phyloP scores from a whole-genome alignment of 2,329 filamentous ascomycete species.

The Xylaria sp. region DNA sequence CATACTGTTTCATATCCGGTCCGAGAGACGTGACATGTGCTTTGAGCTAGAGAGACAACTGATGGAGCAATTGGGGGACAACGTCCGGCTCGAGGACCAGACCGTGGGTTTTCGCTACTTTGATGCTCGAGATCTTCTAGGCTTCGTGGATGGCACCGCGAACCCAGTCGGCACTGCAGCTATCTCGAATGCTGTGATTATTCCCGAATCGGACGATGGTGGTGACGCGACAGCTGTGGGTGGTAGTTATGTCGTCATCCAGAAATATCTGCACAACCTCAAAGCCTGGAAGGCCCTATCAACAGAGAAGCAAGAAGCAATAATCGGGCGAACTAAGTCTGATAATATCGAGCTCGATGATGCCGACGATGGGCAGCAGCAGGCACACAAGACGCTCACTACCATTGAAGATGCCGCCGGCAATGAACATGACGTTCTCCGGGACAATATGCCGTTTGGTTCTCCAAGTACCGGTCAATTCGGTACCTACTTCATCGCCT shows the following conservation, averaged over 20 bases:
- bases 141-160: conserved; percentile 69
- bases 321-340: conserved; percentile 67
- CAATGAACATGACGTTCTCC: conserved; percentile 62
- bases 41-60: conserved; percentile 69
- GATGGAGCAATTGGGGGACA: conserved; percentile 58
- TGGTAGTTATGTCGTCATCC: conserved; percentile 68
- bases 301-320: conserved; percentile 63
- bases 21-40: conserved; percentile 64
- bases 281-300: conserved; percentile 57
- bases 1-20: conserved; percentile 67
- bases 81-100: conserved; percentile 61
- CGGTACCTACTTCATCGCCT: conserved; percentile 69
- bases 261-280: conserved; percentile 68
- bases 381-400: conserved; percentile 64
- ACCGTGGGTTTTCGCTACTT: conserved; percentile 69
- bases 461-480: conserved; percentile 61
- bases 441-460: conserved; percentile 71
- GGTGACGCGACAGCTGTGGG: conserved; percentile 54
- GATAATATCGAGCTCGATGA: conserved; percentile 68
- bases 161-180: conserved; percentile 62
- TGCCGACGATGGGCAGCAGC: conserved; percentile 56
- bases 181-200: conserved; percentile 56
- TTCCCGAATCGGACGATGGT: conserved; percentile 49
- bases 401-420: conserved; percentile 63
- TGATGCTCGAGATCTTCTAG: conserved; percentile 66